Evolutionary conservation across 352 stramenopile genomes (phyloP).

Genomic region (Phytophthora crassamura): DNA sequence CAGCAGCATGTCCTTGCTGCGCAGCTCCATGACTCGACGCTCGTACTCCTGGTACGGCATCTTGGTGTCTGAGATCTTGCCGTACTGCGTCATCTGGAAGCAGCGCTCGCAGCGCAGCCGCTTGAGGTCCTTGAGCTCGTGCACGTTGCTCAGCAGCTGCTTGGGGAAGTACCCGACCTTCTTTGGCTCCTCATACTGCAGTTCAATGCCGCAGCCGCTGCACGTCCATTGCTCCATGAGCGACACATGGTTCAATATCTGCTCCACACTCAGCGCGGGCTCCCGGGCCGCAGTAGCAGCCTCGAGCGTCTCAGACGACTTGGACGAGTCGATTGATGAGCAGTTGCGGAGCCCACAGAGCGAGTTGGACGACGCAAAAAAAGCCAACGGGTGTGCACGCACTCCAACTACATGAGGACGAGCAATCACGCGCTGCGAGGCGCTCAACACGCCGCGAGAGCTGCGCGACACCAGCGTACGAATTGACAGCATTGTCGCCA

Average conservation of each 20-base stretch:
- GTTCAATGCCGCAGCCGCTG: slow-evolving; percentile 82
- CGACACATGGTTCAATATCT: slow-evolving; percentile 73
- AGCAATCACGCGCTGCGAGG: slow-evolving; percentile 2
- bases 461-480: slow-evolving; percentile 18
- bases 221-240: slow-evolving; percentile 88
- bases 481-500: slow-evolving; percentile 37
- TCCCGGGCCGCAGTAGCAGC: neutral
- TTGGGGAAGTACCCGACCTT: slow-evolving; percentile 77
- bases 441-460: slow-evolving; percentile 11
- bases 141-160: slow-evolving; percentile 66
- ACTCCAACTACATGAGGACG: slow-evolving; percentile 14
- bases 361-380: neutral
- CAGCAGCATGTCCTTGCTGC: slow-evolving; percentile 90
- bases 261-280: slow-evolving; percentile 50
- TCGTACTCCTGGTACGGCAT: slow-evolving; percentile 90
- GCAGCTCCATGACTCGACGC: slow-evolving; percentile 85
- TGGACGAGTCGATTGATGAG: slow-evolving; percentile 19
- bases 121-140: slow-evolving; percentile 74
- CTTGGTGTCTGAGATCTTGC: slow-evolving; percentile 85
- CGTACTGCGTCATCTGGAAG: slow-evolving; percentile 89
- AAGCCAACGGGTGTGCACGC: neutral
- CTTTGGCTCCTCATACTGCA: slow-evolving; percentile 72
- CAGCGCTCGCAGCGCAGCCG: slow-evolving; percentile 87
- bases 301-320: too few relatives aligned
- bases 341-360: slow-evolving; percentile 30